Percentiles rank a stretch among this genome's conserved stretches.
Evolutionary conservation across 208 protist genomes (phyloP).

Genomic region (Leishmania arabica): DNA sequence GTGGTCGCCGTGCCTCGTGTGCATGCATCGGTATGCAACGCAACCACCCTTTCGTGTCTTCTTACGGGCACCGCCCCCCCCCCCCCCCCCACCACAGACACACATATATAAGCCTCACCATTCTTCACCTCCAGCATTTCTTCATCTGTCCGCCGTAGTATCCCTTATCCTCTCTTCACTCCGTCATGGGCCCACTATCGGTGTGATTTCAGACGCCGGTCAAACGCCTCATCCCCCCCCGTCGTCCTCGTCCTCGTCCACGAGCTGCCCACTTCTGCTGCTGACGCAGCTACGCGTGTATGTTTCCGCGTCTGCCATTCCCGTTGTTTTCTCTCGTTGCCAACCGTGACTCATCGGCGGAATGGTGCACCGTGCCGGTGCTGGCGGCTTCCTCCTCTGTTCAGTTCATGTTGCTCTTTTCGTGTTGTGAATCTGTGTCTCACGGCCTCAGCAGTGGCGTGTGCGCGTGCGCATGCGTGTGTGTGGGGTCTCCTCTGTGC

Average conservation of each 20-base stretch:
- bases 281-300: neutral
- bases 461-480: neutral
- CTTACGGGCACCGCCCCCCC: neutral
- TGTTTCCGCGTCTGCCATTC: neutral
- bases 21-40: neutral
- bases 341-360: too few species aligned
- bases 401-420: neutral
- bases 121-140: neutral
- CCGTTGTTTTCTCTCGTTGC: neutral
- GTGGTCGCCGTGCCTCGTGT: neutral
- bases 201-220: neutral
- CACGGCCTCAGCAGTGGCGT: neutral
- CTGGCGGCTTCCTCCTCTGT: neutral
- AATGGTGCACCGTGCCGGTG: neutral
- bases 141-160: neutral
- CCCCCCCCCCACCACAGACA: too few species aligned
- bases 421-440: neutral
- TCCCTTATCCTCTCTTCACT: neutral
- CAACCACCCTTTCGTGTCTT: neutral
- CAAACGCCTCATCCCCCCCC: neutral
- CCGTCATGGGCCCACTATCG: neutral
- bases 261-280: neutral
- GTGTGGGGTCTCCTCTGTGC: neutral
- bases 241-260: neutral
- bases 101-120: neutral